Base-by-base conservation (phyloP, 176 grass and related monocot species). In the Carex pumila region DNA sequence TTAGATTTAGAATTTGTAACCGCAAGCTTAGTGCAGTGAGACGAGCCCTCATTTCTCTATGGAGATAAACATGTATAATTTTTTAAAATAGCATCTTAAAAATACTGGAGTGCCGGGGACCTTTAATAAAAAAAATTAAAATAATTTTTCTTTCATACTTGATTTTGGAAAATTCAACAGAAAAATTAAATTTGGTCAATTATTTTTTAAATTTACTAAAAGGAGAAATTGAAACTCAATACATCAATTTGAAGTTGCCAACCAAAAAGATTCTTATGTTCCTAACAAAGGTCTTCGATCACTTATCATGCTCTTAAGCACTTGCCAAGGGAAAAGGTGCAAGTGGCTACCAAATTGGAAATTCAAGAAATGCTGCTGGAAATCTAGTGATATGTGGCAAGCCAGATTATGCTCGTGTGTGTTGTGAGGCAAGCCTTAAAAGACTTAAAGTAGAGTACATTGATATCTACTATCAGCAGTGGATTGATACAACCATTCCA, bases 391-490 rank as follows among this genome's bases (percentile, higher is more conserved):
- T 90, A 25, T 62, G 36, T 1, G 91, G 91, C 0, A 87, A 86
- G 9, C 92, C 92, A 2, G 87, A 81, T 4, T 94, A 89, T 22
- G 85, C 84, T 0, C 89, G 91, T 0, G 80, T 52, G 0, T 87
- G 71, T 14, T 93, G 92, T 14, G 89, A 39, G 5, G 73, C 5
- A 10, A 89, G 89, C 30, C 71, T 94, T 15, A 7, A 21, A 15
- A 60, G 92, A 4, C 89, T 94, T 0, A 89, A 76, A 19, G 58
- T 86, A 1, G 89, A 89, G 52, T 86, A 84, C 85, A 84, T 94
- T 12, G 89, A 94, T 74, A 85, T 94, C 7, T 94, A 94, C 83
- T 94, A 89, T 41, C 92, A 39, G 37, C 37, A 39, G 4, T 5
- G 37, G 3, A 47, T 89, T 8, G 92, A 91, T 66, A 87, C 13